A percentile compares a stretch with the other conserved stretches of the same genome.
These are phyloP conservation scores for Micromonas commoda DNA, from an alignment of 139 green algal genomes.

Conservation along the genomic window DNA sequence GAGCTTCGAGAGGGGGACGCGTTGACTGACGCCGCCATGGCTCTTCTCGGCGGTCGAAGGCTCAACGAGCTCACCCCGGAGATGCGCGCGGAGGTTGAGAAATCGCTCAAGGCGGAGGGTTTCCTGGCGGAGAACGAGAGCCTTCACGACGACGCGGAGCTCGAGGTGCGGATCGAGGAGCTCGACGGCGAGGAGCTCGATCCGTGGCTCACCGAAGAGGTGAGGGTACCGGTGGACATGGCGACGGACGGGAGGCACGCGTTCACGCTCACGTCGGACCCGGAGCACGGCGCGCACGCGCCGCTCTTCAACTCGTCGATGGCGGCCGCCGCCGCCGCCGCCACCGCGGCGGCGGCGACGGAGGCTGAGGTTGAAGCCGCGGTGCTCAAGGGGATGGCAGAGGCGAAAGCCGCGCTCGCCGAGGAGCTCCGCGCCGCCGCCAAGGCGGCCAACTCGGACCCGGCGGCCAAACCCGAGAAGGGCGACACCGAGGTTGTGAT, in stretches of 20 bases:
- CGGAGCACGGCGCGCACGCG: too few species aligned
- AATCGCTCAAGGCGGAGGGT: background rate
- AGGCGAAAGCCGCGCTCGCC: background rate
- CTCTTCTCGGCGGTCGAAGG: background rate
- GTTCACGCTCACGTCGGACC: background rate
- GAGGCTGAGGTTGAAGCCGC: background rate
- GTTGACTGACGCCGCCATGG: background rate
- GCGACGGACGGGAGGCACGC: background rate
- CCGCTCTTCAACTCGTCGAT: background rate
- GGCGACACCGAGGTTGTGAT: background rate
- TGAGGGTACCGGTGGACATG: background rate
- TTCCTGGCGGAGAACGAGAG: background rate
- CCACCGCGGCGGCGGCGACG: background rate
- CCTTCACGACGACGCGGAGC: background rate
- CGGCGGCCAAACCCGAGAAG: background rate
- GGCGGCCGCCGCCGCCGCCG: too few species aligned
- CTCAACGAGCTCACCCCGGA: background rate
- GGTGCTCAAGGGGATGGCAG: background rate
- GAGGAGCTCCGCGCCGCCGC: background rate
- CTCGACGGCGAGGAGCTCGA: background rate
- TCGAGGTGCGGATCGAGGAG: background rate
- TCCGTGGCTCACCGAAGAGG: background rate
- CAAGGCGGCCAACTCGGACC: too few species aligned
- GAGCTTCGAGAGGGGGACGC: background rate
- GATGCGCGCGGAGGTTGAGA: background rate